These are phyloP conservation scores for Vicia sativa DNA, from an alignment of 306 rosid species.

Conservation along the genomic window DNA sequence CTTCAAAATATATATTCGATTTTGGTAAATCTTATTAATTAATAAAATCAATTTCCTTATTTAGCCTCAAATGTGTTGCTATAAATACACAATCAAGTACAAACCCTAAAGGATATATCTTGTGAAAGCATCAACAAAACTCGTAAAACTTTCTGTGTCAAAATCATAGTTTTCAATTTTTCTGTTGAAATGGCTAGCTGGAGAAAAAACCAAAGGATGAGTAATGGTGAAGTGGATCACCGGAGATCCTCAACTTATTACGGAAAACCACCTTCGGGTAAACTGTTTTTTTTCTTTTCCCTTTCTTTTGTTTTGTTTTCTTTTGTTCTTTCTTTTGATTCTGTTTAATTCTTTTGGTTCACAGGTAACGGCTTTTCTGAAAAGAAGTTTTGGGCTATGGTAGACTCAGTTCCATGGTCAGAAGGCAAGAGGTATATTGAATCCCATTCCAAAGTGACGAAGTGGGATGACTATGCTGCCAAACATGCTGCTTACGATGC, in stretches of 20 bases:
- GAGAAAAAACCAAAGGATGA: constrained; percentile 54
- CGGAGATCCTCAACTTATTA: constrained; percentile 42
- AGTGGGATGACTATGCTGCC: constrained; percentile 83
- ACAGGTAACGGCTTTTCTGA: constrained; percentile 55
- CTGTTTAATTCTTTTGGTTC: constrained; percentile 23
- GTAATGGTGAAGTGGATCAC: constrained; percentile 46
- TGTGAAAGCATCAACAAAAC: too few relatives aligned
- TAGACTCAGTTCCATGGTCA: constrained; percentile 74
- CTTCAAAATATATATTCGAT: too few relatives aligned
- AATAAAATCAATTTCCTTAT: too few relatives aligned
- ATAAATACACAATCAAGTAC: neutral
- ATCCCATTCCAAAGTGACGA: constrained; percentile 48
- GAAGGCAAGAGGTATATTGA: constrained; percentile 60
- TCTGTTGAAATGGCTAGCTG: constrained; percentile 57
- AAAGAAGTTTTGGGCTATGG: constrained; percentile 56
- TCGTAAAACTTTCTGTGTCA: too few relatives aligned
- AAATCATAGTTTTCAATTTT: too few relatives aligned
- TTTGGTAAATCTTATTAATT: too few relatives aligned
- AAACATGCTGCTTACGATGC: constrained; percentile 81
- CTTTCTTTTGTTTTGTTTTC: neutral
- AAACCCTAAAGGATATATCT: neutral
- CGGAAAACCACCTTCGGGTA: constrained; percentile 68
- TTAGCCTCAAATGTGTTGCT: too few relatives aligned
- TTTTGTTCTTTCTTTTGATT: constrained; percentile 18
- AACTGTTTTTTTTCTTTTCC: constrained; percentile 2